Base-by-base conservation (phyloP, 2,329 filamentous ascomycete genomes). In the Epichloe glyceriae region DNA sequence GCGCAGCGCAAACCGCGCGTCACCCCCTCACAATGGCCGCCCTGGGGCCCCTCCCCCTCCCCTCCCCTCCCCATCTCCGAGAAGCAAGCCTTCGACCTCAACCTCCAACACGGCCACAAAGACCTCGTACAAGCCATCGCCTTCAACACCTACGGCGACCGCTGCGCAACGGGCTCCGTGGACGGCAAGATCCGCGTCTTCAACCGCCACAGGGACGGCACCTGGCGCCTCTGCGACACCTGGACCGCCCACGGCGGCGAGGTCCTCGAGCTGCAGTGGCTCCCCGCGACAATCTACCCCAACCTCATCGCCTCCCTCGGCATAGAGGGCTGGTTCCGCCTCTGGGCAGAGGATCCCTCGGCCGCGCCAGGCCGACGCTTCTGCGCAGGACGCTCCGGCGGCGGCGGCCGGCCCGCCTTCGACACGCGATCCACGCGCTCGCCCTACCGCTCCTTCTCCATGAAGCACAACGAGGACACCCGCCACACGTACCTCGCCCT, bases 151-250 rank as follows among this genome's bases (percentile, higher is more conserved):
- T 95, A 95, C 66, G 91, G 90, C 59, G 90, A 88, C 60, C 86
- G 90, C 58, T 90, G 91, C 73, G 86, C 90, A 41, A 93, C 89
- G 3, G 89, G 88, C 35, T 93, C 88, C 17, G 87, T 91, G 17
- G 91, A 97, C 66, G 91, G 95, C 66, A 88, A 86, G 65, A 85
- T 97, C 61, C 88, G 90, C 63, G 86, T 96, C 55, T 96, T 91
- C 77, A 88, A 91, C 67, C 78, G 84, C 46, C 85, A 93, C 62
- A 82, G 83, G 57, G 85, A 88, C 59, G 81, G 82, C 41, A 73
- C 79, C 52, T 95, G 89, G 88, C 76, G 80, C 48, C 71, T 93
- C 38, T 86, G 83, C 63, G 91, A 97, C 69, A 88, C 81, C 51
- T 96, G 90, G 88, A 82, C 79, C 46, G 91, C 88, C 17, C 91